Conservation (phyloP, 768 basidiomycete species). For the Lentinula lateritia region DNA sequence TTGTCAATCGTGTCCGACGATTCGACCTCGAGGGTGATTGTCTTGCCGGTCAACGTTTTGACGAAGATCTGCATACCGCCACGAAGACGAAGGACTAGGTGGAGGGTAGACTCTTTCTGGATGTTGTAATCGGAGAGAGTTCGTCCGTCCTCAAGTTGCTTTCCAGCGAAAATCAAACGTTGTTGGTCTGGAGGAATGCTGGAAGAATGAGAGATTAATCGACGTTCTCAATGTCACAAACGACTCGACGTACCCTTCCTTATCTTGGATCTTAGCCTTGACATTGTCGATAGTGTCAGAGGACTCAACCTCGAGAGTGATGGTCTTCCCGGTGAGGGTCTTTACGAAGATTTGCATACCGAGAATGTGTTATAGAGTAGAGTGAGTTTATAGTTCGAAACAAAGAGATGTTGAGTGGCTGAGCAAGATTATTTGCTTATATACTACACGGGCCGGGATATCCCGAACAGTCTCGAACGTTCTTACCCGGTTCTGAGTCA, state of each 20-base stretch:
- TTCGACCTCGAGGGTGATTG: constrained; percentile 84
- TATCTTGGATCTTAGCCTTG: constrained; percentile 84
- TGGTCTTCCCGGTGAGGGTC: constrained; percentile 69
- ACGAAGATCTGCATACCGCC: constrained; percentile 80
- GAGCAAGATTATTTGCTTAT: not conserved
- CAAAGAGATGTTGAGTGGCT: not conserved
- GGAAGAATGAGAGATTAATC: constrained; percentile 1
- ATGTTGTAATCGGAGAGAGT: constrained; percentile 68
- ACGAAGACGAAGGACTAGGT: constrained; percentile 45
- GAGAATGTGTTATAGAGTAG: not conserved
- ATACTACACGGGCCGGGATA: not conserved
- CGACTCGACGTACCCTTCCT: constrained; percentile 57
- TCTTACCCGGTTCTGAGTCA: not conserved
- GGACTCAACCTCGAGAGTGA: constrained; percentile 69
- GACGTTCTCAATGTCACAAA: not conserved
- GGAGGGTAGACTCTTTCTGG: constrained; percentile 58
- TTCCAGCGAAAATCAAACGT: constrained; percentile 76
- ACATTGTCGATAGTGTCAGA: constrained; percentile 69
- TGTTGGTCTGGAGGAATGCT: constrained; percentile 65
- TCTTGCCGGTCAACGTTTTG: constrained; percentile 87
- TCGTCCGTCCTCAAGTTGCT: constrained; percentile 80
- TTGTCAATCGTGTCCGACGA: constrained; percentile 74
- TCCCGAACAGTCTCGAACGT: not conserved
- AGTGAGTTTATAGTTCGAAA: not conserved
- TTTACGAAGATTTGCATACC: constrained; percentile 47